Conservation (phyloP, 2,329 filamentous ascomycete species). For the Beauveria medogensis region DNA sequence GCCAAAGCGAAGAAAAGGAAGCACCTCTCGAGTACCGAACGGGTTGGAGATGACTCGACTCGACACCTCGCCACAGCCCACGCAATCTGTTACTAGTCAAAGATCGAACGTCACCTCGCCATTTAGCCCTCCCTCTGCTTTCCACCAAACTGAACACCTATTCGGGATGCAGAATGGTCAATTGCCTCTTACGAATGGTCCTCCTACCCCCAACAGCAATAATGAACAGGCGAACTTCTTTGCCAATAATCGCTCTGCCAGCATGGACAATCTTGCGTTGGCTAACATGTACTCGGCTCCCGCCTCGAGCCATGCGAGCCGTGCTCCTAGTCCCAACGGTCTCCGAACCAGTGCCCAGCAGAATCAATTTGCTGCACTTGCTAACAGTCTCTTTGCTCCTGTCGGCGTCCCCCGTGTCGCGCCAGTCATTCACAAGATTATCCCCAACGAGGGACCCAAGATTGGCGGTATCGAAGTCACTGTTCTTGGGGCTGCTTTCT, state of each 20-base stretch:
- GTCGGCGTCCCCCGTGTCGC: constrained; percentile 37
- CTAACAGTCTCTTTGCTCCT: constrained; percentile 42
- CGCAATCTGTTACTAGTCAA: constrained; percentile 30
- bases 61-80: constrained; percentile 46
- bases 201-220: constrained; percentile 58
- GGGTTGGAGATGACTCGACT: constrained; percentile 76
- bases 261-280: constrained; percentile 56
- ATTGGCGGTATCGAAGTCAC: constrained; percentile 83
- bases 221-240: constrained; percentile 53
- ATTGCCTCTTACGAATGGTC: constrained; percentile 45
- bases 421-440: constrained; percentile 70
- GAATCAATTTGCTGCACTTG: constrained; percentile 37
- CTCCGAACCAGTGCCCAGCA: constrained; percentile 38
- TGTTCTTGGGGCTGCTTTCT: constrained; percentile 72
- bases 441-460: constrained; percentile 73
- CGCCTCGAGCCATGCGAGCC: constrained; percentile 64
- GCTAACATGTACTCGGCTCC: constrained; percentile 64
- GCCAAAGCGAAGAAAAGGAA: constrained; percentile 77
- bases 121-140: constrained; percentile 41
- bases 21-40: constrained; percentile 62
- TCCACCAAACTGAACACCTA: constrained; percentile 36
- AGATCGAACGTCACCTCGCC: constrained; percentile 40
- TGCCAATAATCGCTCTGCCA: constrained; percentile 49
- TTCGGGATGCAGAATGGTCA: constrained; percentile 36
- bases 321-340: constrained; percentile 63